Conservation (phyloP, 1,284 basidiomycete genomes). For the Ustilago hordei region DNA sequence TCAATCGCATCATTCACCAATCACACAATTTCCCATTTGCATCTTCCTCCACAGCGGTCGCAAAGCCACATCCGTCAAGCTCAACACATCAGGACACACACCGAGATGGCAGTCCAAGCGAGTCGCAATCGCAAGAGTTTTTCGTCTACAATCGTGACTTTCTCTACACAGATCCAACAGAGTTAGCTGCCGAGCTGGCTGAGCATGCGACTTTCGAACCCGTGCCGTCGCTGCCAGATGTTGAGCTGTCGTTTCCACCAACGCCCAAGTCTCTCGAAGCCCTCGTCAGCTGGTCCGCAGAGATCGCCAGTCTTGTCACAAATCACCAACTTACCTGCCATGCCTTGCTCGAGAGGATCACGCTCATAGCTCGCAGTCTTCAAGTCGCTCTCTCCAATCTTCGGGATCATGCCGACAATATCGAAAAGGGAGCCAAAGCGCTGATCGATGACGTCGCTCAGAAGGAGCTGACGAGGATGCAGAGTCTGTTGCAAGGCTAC, state of each 20-base stretch:
- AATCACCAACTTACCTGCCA: slow-evolving; percentile 20
- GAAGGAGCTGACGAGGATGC: slow-evolving; percentile 61
- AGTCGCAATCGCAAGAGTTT: slow-evolving; percentile 45
- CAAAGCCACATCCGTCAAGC: slow-evolving; percentile 9
- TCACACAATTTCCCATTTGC: slow-evolving; percentile 10
- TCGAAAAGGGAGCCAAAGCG: slow-evolving; percentile 50
- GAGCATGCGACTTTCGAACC: slow-evolving; percentile 42
- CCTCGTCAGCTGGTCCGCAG: slow-evolving; percentile 53
- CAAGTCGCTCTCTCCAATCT: slow-evolving; percentile 63
- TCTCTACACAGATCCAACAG: slow-evolving; percentile 60
- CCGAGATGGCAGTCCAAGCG: background rate
- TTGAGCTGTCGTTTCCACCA: slow-evolving; percentile 50
- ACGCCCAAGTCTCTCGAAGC: slow-evolving; percentile 58
- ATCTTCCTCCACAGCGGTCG: slow-evolving; percentile 18
- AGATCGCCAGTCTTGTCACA: slow-evolving; percentile 22
- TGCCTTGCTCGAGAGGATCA: slow-evolving; percentile 43
- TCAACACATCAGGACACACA: slow-evolving; percentile 16
- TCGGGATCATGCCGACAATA: slow-evolving; percentile 57
- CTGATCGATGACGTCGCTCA: slow-evolving; percentile 48
- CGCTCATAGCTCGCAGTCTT: slow-evolving; percentile 57
- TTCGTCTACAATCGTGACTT: slow-evolving; percentile 68
- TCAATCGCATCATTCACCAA: slow-evolving; percentile 52
- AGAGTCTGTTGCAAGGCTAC: slow-evolving; percentile 59
- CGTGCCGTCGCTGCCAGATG: slow-evolving; percentile 19
- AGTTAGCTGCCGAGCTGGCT: slow-evolving; percentile 56